Base-by-base conservation (phyloP, 208 protist species). In the Porcisia deanei region DNA sequence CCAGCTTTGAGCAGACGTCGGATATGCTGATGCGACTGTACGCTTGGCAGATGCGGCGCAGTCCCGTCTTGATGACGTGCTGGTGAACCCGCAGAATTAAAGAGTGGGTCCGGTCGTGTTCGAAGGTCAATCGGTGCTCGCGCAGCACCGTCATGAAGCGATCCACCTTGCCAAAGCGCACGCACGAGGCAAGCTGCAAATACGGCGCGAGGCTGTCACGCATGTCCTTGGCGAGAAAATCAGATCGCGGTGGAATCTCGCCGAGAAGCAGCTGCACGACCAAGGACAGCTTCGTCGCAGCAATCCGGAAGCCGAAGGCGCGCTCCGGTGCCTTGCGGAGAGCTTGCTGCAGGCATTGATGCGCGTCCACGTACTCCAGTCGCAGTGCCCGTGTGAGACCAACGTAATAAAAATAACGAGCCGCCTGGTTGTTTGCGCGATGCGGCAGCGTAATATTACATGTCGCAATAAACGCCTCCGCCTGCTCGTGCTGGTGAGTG, bases 181-280 rank as follows among this genome's bases (percentile, higher is more conserved):
- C 95, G 73, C 95, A 97, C 67, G 98, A 94, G 12, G 98, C 96
- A n/a, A 99, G 85, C 72, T 97, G 86, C 60, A 98, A 82, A 88
- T 99, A 99, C 37, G 98, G 97, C 47, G 83, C 79, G 12, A 99
- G 90, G 58, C 84, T 75, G 22, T 92, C 85, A n/a, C 91, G 86
- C 86, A 99, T 89, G 14, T 91, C 87, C 77, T 96, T 97, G 22
- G 86, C 83, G 25, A 97, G 80, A 79, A 97, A 98, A 60, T 97
- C 93, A 18, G 84, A 95, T 61, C 98, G 88, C 6, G 98, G 97
- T 57, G 99, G 99, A 74, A 99, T 99, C 75, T 99, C 97, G 52
- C 99, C 99, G 9, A 99, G 87, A 30, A 99, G 90, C 39, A 99
- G 91, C 86, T 99, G 94, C 77, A 99, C 98, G 73, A 99, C 98